Conservation (phyloP, 2,329 filamentous ascomycete species). For the Penicillium sp. region DNA sequence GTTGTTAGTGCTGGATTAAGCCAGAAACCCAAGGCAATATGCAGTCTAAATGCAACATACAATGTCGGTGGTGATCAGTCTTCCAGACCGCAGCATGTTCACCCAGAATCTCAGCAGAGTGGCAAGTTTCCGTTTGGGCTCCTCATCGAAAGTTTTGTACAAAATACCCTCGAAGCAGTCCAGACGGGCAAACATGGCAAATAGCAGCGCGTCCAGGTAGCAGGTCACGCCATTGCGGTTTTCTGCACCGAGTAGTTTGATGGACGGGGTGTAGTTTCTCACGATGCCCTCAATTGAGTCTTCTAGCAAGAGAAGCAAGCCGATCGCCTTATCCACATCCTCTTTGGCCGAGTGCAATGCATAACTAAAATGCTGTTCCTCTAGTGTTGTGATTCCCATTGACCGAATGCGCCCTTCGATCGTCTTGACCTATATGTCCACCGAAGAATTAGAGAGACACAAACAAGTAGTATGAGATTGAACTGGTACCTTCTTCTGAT, state of each 20-base stretch:
- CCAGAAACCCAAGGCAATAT: background rate
- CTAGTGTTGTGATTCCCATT: conserved; percentile 51
- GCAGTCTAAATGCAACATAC: conserved; percentile 41
- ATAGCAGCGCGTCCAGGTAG: conserved; percentile 84
- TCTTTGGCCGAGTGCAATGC: conserved; percentile 59
- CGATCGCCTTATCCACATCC: conserved; percentile 66
- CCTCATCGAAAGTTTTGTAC: conserved; percentile 69
- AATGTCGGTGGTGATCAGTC: conserved; percentile 77
- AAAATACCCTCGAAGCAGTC: conserved; percentile 91
- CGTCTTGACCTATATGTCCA: conserved; percentile 43
- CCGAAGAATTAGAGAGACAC: conserved; percentile 9
- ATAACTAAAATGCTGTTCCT: conserved; percentile 58
- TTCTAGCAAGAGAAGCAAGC: conserved; percentile 70
- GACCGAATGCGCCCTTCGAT: conserved; percentile 49
- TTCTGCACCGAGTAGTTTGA: conserved; percentile 73
- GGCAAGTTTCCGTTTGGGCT: conserved; percentile 66
- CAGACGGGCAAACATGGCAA: conserved; percentile 89
- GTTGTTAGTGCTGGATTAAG: conserved; percentile 6
- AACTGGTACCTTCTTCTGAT: conserved; percentile 33
- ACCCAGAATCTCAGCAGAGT: conserved; percentile 82
- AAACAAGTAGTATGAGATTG: background rate
- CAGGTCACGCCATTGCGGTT: conserved; percentile 88
- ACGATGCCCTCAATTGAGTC: conserved; percentile 76
- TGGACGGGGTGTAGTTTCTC: conserved; percentile 63
- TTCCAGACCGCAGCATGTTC: conserved; percentile 79